These are phyloP conservation scores for Lobulomyces angularis DNA, from an alignment of 192 early-diverging fungal genomes.

Conservation along the genomic window DNA sequence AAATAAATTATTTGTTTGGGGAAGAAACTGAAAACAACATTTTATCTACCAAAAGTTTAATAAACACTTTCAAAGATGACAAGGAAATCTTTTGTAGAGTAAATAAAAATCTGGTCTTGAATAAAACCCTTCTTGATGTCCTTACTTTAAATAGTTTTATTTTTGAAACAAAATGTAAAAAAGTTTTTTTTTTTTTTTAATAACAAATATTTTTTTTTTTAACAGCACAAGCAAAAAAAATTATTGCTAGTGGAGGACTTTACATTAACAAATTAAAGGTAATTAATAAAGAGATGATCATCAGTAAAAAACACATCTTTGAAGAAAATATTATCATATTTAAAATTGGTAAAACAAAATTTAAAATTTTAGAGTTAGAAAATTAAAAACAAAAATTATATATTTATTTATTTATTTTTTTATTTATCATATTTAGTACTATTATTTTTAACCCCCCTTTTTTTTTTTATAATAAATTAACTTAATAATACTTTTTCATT, in stretches of 20 bases:
- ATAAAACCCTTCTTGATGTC: neutral
- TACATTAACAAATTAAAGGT: constrained; percentile 61
- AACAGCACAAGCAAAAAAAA: constrained; percentile 61
- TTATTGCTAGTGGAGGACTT: constrained; percentile 65
- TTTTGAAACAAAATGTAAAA: constrained; percentile 4
- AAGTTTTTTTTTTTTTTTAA: neutral
- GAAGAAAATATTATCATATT: constrained; percentile 56
- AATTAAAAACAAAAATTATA: neutral
- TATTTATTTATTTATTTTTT: neutral
- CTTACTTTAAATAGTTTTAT: neutral
- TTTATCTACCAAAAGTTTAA: neutral
- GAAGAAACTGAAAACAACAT: neutral
- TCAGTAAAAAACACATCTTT: constrained; percentile 42
- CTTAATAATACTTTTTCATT: too few relatives aligned
- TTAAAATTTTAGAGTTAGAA: constrained; percentile 39
- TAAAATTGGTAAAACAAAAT: constrained; percentile 68
- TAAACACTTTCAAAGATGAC: neutral
- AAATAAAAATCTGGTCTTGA: neutral
- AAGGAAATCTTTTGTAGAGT: neutral
- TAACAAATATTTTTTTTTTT: neutral
- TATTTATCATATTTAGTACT: neutral
- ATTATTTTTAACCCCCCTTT: too few relatives aligned
- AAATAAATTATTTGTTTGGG: neutral
- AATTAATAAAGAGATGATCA: constrained; percentile 18
- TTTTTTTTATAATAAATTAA: too few relatives aligned